Conservation (phyloP, 2,329 filamentous ascomycete species). For the Herpotrichia juniperi region DNA sequence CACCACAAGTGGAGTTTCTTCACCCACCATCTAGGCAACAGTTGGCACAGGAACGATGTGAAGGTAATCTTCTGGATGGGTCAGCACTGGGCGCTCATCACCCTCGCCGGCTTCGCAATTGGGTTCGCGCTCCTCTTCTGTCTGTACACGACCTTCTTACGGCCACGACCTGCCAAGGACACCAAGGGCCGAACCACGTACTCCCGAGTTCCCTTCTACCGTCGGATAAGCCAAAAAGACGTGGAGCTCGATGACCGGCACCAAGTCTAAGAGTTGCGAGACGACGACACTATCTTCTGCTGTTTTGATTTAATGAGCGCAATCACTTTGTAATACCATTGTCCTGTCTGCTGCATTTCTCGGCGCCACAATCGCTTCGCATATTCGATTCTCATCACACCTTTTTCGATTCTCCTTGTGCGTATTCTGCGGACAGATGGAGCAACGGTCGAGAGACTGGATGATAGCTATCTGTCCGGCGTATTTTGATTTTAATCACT, state of each 20-base stretch:
- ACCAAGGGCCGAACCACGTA: conserved; percentile 26
- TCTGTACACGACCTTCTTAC: conserved; percentile 58
- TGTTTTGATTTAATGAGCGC: conserved; percentile 30
- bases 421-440: neutral
- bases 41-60: conserved; percentile 70
- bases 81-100: conserved; percentile 61
- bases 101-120: conserved; percentile 58
- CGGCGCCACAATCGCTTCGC: conserved; percentile 21
- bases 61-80: conserved; percentile 70
- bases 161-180: conserved; percentile 39
- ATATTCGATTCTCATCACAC: neutral
- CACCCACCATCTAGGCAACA: conserved; percentile 67
- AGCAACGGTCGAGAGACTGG: neutral
- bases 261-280: conserved; percentile 30
- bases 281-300: conserved; percentile 3
- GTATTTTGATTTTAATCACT: neutral
- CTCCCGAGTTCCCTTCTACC: conserved; percentile 41
- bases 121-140: conserved; percentile 58
- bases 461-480: neutral
- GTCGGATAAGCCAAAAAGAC: conserved; percentile 43
- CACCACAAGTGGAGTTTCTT: conserved; percentile 74
- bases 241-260: conserved; percentile 44
- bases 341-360: conserved; percentile 24
- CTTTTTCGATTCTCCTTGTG: conserved; percentile 2
- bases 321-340: conserved; percentile 19